Evolutionary conservation across 345 rosid species (phyloP).

Genomic region (Punica granatum): DNA sequence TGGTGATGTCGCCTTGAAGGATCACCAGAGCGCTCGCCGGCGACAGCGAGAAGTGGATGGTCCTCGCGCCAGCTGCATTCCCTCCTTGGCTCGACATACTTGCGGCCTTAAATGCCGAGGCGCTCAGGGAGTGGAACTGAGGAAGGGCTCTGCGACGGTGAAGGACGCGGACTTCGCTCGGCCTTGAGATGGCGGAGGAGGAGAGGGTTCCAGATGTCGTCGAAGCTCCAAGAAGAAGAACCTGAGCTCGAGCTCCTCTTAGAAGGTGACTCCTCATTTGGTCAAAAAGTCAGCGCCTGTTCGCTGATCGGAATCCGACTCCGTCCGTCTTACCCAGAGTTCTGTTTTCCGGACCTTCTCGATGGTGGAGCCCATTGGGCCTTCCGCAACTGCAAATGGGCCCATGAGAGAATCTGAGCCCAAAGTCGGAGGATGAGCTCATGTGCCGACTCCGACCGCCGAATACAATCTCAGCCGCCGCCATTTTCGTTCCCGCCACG

Average conservation of each 20-base stretch:
- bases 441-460: too few species aligned
- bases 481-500: too few species aligned
- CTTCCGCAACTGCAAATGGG: background rate
- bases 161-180: background rate
- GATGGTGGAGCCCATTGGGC: background rate
- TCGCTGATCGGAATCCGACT: background rate
- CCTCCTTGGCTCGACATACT: slow-evolving; percentile 34
- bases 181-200: slow-evolving; percentile 3
- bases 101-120: slow-evolving; percentile 10
- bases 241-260: background rate
- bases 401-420: background rate
- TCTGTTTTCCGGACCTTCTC: background rate
- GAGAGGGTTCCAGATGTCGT: background rate
- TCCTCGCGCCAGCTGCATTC: slow-evolving; percentile 4
- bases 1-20: slow-evolving; percentile 73
- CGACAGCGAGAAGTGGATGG: slow-evolving; percentile 40
- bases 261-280: background rate
- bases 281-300: background rate
- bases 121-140: background rate
- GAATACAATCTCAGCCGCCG: too few species aligned
- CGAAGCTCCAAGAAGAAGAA: background rate
- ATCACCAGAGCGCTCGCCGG: slow-evolving; percentile 44
- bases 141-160: slow-evolving; percentile 1
- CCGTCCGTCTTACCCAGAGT: background rate
- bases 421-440: background rate